Evolutionary conservation across 768 basidiomycete genomes (phyloP), one percentile per base, ranked within the genome.

Genomic region (Neoboletus magnificus): DNA sequence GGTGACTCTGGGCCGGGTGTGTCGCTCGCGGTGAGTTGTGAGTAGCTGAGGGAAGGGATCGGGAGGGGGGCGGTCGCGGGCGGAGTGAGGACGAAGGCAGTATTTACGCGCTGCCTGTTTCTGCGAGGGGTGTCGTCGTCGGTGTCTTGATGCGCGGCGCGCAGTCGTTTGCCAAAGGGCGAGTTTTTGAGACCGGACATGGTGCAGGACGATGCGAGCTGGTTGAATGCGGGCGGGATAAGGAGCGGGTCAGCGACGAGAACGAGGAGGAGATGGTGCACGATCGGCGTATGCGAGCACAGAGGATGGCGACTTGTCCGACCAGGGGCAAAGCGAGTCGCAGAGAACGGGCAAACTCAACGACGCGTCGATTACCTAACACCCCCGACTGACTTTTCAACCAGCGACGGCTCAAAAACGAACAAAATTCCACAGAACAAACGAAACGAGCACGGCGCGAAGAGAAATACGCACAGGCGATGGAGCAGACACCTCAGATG

Each of bases 141-240:
- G 29, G 59, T 40, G 64, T 87, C 85, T 62, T 80, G 77, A 57
- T 87, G 83, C 5, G 85, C 79, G 15, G 86, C 86, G 41, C 89
- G 83, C n/a, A 91, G 78, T 13, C 89, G 83, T 66, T 91, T 91
- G 41, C 87, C 89, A 72, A 89, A 91, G 1, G 86, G 87, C 65
- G 89, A 90, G 73, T 91, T 90, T 77, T 87, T 89, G 73, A 91
- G 80, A 52, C 82, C 82, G 55, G 87, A 85, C 87, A 89, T 89
- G 45, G 51, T 42, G 39, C 55, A 16, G 15, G 16, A 45, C 36
- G 42, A 32, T 16, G 46, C 18, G 40, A n/a, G 40, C 32, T 47
- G 37, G 33, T 32, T 35, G 52, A 23, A 29, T n/a, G 48, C 0
- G 32, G 2, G 29, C 15, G 23, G 42, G 52, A 60, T 43, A 50